These are phyloP conservation scores for Camellia japonica DNA, from an alignment of 148 eudicot genomes.

Conservation along the genomic window DNA sequence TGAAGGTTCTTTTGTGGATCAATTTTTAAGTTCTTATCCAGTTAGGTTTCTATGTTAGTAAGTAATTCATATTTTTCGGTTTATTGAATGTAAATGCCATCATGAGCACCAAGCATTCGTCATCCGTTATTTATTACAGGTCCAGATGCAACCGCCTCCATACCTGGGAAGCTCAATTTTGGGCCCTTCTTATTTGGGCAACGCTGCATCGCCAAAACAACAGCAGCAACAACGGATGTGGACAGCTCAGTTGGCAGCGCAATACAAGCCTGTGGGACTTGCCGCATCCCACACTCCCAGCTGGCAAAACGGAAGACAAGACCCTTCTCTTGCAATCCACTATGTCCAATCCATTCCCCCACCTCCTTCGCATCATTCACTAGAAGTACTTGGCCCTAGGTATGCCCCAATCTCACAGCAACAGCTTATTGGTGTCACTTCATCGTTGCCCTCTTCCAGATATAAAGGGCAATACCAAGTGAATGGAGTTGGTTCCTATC, in stretches of 20 bases:
- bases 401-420: constrained; percentile 30
- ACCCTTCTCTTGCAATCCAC: constrained; percentile 19
- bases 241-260: constrained; percentile 39
- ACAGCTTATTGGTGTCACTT: constrained; percentile 29
- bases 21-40: not conserved
- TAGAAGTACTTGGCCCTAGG: constrained; percentile 32
- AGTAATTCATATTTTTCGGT: not conserved
- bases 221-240: constrained; percentile 41
- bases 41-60: not conserved
- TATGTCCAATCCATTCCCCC: constrained; percentile 27
- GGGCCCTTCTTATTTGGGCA: constrained; percentile 19
- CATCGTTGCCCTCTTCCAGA: constrained; percentile 27
- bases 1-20: not conserved
- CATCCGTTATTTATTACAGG: constrained; percentile 13
- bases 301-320: constrained; percentile 48
- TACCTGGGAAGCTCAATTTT: constrained; percentile 28
- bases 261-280: constrained; percentile 31
- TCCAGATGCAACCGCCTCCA: constrained; percentile 31
- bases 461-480: constrained; percentile 29
- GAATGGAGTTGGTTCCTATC: constrained; percentile 27
- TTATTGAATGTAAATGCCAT: not conserved
- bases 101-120: not conserved
- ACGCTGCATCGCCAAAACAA: constrained; percentile 21
- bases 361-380: constrained; percentile 33
- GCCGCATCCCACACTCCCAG: constrained; percentile 35